These are phyloP conservation scores for Ophiocordyceps camponoti-saundersi DNA, from an alignment of 2,329 filamentous ascomycete genomes.

Conservation along the genomic window DNA sequence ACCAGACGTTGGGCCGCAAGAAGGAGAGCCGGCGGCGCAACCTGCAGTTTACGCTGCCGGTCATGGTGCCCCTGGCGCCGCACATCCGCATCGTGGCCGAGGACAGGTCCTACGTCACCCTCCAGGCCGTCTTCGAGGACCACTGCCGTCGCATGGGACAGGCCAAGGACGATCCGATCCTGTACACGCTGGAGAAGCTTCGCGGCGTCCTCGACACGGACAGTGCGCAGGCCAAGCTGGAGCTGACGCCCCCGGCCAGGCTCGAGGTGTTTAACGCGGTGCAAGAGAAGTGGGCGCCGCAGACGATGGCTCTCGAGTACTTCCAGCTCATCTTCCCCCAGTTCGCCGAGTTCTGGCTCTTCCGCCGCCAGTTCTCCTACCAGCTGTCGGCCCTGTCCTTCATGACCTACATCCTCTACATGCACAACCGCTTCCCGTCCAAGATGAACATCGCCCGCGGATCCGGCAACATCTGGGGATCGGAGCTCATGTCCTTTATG, in stretches of 20 bases:
- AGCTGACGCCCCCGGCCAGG: constrained; percentile 55
- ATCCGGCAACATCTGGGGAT: constrained; percentile 90
- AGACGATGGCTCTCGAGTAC: constrained; percentile 68
- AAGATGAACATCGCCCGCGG: constrained; percentile 83
- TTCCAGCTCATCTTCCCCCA: constrained; percentile 78
- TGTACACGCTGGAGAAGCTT: constrained; percentile 92
- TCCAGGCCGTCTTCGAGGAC: constrained; percentile 93
- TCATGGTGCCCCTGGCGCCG: constrained; percentile 90
- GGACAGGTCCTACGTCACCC: constrained; percentile 80
- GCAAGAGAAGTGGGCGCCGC: constrained; percentile 82
- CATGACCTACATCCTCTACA: constrained; percentile 97
- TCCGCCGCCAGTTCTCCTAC: constrained; percentile 92
- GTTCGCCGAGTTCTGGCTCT: constrained; percentile 93
- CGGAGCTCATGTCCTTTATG: constrained; percentile 85
- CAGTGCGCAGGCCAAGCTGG: constrained; percentile 44
- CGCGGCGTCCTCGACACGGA: constrained; percentile 58
- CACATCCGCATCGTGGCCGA: constrained; percentile 93
- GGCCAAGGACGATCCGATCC: constrained; percentile 85
- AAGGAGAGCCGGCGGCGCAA: constrained; percentile 92
- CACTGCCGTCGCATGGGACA: constrained; percentile 76
- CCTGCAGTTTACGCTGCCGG: constrained; percentile 84
- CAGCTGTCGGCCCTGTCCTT: constrained; percentile 90
- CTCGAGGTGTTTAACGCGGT: constrained; percentile 91
- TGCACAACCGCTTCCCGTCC: constrained; percentile 87
- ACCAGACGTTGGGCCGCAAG: constrained; percentile 75